A percentile compares a stretch with the other conserved stretches of the same genome.
Conservation (phyloP, 2,329 filamentous ascomycete species). For the Colletotrichum godetiae region DNA sequence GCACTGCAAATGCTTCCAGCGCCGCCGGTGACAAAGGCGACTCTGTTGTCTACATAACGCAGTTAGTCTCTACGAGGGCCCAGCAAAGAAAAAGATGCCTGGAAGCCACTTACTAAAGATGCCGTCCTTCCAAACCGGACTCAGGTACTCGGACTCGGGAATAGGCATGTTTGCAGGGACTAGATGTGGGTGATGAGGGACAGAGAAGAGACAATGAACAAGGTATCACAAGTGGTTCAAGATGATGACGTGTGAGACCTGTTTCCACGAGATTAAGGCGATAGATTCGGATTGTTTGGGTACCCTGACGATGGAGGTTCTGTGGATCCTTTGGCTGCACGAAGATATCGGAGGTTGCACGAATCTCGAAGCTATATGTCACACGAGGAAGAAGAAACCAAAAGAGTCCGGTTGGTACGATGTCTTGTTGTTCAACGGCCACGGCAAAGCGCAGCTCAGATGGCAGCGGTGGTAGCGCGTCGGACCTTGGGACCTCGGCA, state of each 20-base stretch:
- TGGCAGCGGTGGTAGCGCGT: constrained; percentile 10
- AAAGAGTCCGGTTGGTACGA: background rate
- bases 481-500: constrained; percentile 33
- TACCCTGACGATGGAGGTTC: background rate
- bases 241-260: constrained; percentile 8
- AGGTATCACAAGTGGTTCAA: background rate
- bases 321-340: constrained; percentile 7
- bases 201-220: background rate
- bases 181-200: background rate
- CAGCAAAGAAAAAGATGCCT: background rate
- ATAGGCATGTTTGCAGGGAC: constrained; percentile 66
- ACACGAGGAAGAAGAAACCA: constrained; percentile 1
- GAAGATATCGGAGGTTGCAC: background rate
- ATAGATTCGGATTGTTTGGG: background rate
- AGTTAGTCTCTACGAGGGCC: constrained; percentile 28
- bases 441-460: constrained; percentile 13
- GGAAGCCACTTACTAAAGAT: constrained; percentile 75
- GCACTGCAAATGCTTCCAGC: constrained; percentile 94
- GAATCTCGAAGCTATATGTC: background rate
- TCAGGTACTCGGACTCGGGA: constrained; percentile 80
- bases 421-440: constrained; percentile 7
- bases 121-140: constrained; percentile 85
- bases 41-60: constrained; percentile 75
- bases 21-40: constrained; percentile 95
- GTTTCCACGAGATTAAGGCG: background rate